Evolutionary conservation across 2,329 filamentous ascomycete genomes (phyloP), one percentile per base, ranked within the genome.

Genomic region (Blumeria hordei): DNA sequence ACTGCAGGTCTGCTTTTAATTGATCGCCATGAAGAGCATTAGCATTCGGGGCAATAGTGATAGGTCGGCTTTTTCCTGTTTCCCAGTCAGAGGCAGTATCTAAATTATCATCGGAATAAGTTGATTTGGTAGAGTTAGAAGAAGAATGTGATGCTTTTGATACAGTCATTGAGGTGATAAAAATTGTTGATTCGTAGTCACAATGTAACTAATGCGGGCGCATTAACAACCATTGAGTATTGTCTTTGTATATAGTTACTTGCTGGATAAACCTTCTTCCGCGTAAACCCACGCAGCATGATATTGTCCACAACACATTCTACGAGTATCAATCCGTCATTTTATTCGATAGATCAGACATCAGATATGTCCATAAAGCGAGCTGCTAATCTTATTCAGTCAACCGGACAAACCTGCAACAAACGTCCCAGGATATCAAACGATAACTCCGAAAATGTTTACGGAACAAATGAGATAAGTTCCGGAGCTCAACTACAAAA

Each of bases 401-500:
- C 64, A 56, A 62, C 64, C 35, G 59, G 62, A 33, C 59, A 64
- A 32, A 63, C 64, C 28, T 67, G 65, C 57, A 57, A 62, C 18
- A 67, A 67, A 56, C 64, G 65, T 18, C 65, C 66, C 55, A 67
- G 63, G 50, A 78, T 56, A 66, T 72, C 1, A 74, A 77, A 12
- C 74, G 47, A 52, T 57, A 21, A 35, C 50, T 43, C 51, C 18
- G 45, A 32, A 1, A 44, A 16, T 45, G 16, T 50, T 21, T 47
- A 50, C 32, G 56, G 76, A 1, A 74, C 73, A 10, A 78, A 82
- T 59, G 76, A 81, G 39, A 72, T 85, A 50, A 69, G 72, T 52
- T 78, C 78, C 39, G 74, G 75, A 59, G 73, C 77, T 54, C 83
- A 92, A 64, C 71, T 92, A 57, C 76, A 75, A 62, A 73, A 79